phyloP scores from a whole-genome alignment of 257 asterid genomes.

The Solanum appendiculatum region DNA sequence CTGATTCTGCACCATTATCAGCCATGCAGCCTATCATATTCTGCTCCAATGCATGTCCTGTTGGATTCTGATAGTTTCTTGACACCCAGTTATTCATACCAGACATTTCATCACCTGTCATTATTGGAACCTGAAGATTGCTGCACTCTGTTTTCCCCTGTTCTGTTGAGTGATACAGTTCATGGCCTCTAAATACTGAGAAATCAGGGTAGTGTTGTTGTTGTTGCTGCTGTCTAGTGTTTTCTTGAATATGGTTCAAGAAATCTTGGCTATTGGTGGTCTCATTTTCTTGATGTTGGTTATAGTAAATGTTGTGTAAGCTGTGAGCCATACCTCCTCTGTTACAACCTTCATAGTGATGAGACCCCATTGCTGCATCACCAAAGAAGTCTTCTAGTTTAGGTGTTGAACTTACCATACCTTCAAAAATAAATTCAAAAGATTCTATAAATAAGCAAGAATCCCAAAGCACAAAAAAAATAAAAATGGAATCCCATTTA shows the following conservation, averaged over 20 bases:
- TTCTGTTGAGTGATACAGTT: constrained; percentile 29
- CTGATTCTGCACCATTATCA: constrained; percentile 29
- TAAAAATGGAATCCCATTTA: not conserved
- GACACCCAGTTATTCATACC: constrained; percentile 53
- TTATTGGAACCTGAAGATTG: constrained; percentile 25
- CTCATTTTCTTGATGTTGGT: constrained; percentile 25
- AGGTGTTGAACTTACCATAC: constrained; percentile 46
- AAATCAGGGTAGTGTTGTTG: constrained; percentile 37
- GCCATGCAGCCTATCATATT: constrained; percentile 25
- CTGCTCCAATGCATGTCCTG: constrained; percentile 22
- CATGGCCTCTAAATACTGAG: constrained; percentile 28
- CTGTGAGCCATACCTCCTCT: constrained; percentile 61
- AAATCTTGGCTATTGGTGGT: constrained; percentile 34
- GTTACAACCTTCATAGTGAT: constrained; percentile 42
- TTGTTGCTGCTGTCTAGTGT: constrained; percentile 29
- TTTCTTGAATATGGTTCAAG: constrained; percentile 19
- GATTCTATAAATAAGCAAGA: not conserved
- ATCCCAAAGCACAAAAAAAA: not conserved
- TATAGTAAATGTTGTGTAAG: constrained; percentile 68
- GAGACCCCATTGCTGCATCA: constrained; percentile 59
- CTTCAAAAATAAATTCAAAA: constrained; percentile 14
- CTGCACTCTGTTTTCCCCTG: constrained; percentile 9
- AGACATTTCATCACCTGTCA: constrained; percentile 29
- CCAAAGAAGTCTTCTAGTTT: constrained; percentile 87
- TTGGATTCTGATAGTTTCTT: constrained; percentile 23